phyloP scores from a whole-genome alignment of 306 rosid genomes.

The Sindora glabra region DNA sequence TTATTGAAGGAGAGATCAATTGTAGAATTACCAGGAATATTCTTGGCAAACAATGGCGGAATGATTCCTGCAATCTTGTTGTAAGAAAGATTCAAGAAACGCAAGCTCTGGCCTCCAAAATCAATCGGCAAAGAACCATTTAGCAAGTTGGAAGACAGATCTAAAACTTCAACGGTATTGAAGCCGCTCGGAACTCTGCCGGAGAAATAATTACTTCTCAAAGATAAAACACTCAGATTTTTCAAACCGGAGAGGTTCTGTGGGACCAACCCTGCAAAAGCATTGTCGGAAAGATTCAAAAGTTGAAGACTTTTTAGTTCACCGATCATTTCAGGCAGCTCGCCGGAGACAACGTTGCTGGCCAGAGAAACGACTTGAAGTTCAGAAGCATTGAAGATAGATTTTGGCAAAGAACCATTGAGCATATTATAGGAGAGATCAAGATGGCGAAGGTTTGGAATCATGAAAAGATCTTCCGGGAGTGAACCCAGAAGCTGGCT shows the following conservation, averaged over 20 bases:
- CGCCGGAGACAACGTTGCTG: conserved; percentile 69
- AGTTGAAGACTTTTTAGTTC: conserved; percentile 45
- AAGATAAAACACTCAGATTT: conserved; percentile 52
- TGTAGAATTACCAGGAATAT: conserved; percentile 42
- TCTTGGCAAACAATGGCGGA: conserved; percentile 41
- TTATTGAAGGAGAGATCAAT: conserved; percentile 87
- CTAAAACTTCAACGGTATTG: conserved; percentile 42
- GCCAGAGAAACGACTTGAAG: conserved; percentile 69
- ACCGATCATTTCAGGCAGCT: conserved; percentile 47
- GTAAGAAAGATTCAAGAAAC: conserved; percentile 68
- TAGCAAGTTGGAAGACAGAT: conserved; percentile 77
- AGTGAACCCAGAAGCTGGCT: conserved; percentile 75
- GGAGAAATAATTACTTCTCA: conserved; percentile 64
- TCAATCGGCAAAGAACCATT: conserved; percentile 66
- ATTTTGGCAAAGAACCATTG: conserved; percentile 61
- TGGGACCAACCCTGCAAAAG: conserved; percentile 68
- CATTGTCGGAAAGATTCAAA: conserved; percentile 79
- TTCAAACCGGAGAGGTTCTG: conserved; percentile 35
- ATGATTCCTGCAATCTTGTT: conserved; percentile 69
- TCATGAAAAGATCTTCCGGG: conserved; percentile 48
- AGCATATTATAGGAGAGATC: conserved; percentile 85
- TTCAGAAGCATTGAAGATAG: conserved; percentile 70
- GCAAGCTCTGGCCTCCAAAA: conserved; percentile 44
- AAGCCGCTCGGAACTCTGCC: conserved; percentile 55
- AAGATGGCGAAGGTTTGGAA: conserved; percentile 55